Evolutionary conservation across 1,284 basidiomycete species (phyloP), one percentile per base, ranked within the genome.

Genomic region (Porodaedalea pini): DNA sequence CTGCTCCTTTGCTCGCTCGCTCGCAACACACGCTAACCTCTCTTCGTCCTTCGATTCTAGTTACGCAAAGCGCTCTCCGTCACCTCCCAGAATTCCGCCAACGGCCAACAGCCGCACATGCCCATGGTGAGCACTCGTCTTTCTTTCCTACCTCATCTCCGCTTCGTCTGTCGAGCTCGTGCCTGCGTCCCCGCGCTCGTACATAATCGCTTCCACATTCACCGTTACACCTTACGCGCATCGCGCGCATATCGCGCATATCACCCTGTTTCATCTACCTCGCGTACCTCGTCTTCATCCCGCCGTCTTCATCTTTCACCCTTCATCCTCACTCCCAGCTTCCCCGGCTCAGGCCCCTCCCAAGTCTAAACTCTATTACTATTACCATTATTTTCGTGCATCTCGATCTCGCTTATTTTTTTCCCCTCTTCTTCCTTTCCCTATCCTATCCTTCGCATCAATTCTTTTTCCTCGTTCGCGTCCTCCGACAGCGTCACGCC

Each of bases 21-120:
- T 40, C 5, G 2, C 15, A n/a, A 3, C n/a, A 19, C 3, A 10
- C 39, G 29, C n/a, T 31, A 25, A 39, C 6, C 2, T 19, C n/a
- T 36, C n/a, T 10, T 2, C 19, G n/a, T 25, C 21, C n/a, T 36
- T 31, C 17, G 17, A 11, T 54, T 1, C 23, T 54, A 60, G 58
- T 34, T 60, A 15, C 54, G 58, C 37, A 60, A 56, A 52, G 58
- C 58, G 1, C 54, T 60, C 49, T 56, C 54, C 29, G 54, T 56
- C 25, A 60, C 52, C 5, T 60, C 58, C 13, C 54, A 56, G 37
- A 60, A 60, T 50, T 27, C 45, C 25, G 51, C 37, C 39, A 56
- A 54, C 32, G 47, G 45, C 40, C 29, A 40, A 7, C 34, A 54
- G 13, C 13, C 32, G 17, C 19, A 25, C 32, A 37, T 31, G 25